Base-by-base conservation (phyloP, 441 rosid species). In the Omphalea diandra region DNA sequence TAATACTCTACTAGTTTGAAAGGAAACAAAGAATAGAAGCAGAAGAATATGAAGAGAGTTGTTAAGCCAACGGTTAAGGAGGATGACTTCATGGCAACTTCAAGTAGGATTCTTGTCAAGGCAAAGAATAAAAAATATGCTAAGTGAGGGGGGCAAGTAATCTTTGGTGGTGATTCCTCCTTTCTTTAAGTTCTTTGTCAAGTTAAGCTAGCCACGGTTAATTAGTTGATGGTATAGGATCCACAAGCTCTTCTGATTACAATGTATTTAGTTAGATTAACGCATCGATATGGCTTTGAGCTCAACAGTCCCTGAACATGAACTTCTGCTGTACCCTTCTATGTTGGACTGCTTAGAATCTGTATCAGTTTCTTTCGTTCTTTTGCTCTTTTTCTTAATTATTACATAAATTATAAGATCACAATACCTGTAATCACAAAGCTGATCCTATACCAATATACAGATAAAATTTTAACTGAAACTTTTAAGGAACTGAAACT, bases 101-200 rank as follows among this genome's bases (percentile, higher is more conserved):
- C 76, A 87, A 77, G 84, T 76, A 79, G 84, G 88, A 90, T 88
- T 90, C 87, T 71, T 75, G 43, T 40, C 2, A 52, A 67, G 90
- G 90, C 79, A 83, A 88, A 76, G 90, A 82, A 88, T 84, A 81
- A 76, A 77, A 84, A 80, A 79, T 76, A 76, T 75, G 80, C 80
- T 70, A 73, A 86, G 71, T 59, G 59, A 0, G 43, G 53, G 86
- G n/a, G 84, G 93, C 85, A 90, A 90, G 91, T 83, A 81, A 87
- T 86, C 86, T 79, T 77, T 68, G 56, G 5, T 26, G 70, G 65
- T 75, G 69, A 41, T 59, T 43, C 57, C 41, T 56, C 41, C 56
- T 47, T 33, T 33, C 44, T 38, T 2, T 58, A 49, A 29, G 27
- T 56, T 11, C n/a, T 66, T 14, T 52, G 62, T 52, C n/a, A 56